Evolutionary conservation across 305 asterid genomes (phyloP), one percentile per base, ranked within the genome.

Genomic region (Salvia sclarea): DNA sequence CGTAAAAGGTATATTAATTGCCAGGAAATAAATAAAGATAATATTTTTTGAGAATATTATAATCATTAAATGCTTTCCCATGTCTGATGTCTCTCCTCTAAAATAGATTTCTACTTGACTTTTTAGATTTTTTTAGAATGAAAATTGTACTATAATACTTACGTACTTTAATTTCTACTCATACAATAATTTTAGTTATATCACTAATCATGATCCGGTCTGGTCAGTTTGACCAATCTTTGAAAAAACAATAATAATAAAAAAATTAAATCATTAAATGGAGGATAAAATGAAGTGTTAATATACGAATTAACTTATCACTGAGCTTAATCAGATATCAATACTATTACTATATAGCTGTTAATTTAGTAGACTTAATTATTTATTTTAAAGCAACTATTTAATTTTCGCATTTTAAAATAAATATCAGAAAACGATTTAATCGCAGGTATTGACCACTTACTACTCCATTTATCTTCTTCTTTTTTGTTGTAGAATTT

Each of bases 401-500:
- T 2, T 30, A 30, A 30, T 30, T 30, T 30, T 2, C 3, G 35
- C 5, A 30, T 30, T 30, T 30, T 30, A 30, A 30, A 30, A 30
- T 30, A 30, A 30, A 30, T 3, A 30, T 30, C 35, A 25, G 0
- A 30, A 30, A 30, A 30, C 2, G 5, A 30, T 30, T 30, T 30
- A 5, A 30, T 30, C 5, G 6, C 35, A 30, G 5, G 5, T 30
- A 30, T 30, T 30, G 35, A 30, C 4, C 1, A 35, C 1, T 35
- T 1, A 35, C 41, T 2, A 37, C 13, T 37, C 9, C 8, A 2
- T 6, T 37, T 37, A 3, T 1, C 9, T 3, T 8, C 38, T 10
- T 44, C 33, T 11, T 55, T 4, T 22, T 61, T 28, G 7, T 33
- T 47, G 31, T 64, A 73, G 63, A 77, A 68, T 69, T 68, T 50